Percentiles rank a stretch among this genome's conserved stretches.
These are phyloP conservation scores for Fusarium marasasianum DNA, from an alignment of 2,329 filamentous ascomycete species.

Conservation along the genomic window DNA sequence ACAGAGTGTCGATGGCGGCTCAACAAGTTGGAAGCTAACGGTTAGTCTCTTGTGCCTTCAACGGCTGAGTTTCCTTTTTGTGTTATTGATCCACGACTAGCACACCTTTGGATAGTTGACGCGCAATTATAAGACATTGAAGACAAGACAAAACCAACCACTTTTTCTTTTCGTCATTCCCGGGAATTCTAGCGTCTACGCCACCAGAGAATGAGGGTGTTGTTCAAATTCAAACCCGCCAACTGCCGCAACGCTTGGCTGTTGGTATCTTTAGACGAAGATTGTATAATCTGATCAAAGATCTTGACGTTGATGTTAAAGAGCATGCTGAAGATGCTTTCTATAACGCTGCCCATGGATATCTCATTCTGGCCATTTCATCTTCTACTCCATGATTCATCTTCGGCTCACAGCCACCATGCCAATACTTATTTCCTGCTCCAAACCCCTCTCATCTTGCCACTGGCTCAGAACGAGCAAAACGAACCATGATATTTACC, in stretches of 20 bases:
- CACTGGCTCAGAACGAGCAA: slow-evolving; percentile 10
- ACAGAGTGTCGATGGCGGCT: background rate
- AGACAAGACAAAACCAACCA: slow-evolving; percentile 27
- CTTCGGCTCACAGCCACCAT: background rate
- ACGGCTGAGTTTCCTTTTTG: slow-evolving; percentile 19
- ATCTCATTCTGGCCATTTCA: background rate
- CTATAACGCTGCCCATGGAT: background rate
- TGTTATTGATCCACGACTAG: slow-evolving; percentile 11
- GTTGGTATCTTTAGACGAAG: background rate
- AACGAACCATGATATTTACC: background rate
- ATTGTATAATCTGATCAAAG: background rate
- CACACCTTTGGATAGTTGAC: slow-evolving; percentile 10
- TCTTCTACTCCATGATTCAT: background rate
- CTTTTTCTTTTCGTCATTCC: slow-evolving; percentile 17
- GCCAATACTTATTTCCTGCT: background rate
- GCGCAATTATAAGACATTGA: slow-evolving; percentile 15
- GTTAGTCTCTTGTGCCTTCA: slow-evolving; percentile 20
- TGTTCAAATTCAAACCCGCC: background rate
- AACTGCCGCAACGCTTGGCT: background rate
- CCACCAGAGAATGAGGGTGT: slow-evolving; percentile 12
- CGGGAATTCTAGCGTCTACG: slow-evolving; percentile 29
- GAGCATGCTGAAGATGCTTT: background rate
- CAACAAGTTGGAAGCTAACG: slow-evolving; percentile 1
- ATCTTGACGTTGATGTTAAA: background rate
- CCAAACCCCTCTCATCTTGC: slow-evolving; percentile 17